phyloP scores from a whole-genome alignment of 176 grass and related monocot genomes.

The Pontederia crassipes region DNA sequence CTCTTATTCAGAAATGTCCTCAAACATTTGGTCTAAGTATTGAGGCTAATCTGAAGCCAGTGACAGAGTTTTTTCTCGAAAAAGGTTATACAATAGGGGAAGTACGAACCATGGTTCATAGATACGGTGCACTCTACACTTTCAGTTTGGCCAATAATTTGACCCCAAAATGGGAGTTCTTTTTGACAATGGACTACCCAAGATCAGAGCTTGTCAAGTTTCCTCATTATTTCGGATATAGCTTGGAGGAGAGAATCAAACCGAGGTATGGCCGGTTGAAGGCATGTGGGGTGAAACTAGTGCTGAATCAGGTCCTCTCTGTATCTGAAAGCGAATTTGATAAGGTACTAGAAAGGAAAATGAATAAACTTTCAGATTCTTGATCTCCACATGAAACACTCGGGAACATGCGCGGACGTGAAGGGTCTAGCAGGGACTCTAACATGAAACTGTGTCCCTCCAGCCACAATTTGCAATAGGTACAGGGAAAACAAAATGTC shows the following conservation, averaged over 20 bases:
- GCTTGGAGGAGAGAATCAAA: constrained; percentile 60
- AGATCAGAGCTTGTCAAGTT: constrained; percentile 81
- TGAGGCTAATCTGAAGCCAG: constrained; percentile 67
- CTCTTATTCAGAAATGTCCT: constrained; percentile 75
- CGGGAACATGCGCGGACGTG: too few relatives aligned
- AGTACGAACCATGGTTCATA: constrained; percentile 66
- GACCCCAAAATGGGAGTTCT: constrained; percentile 75
- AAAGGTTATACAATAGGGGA: constrained; percentile 54
- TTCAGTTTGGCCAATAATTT: constrained; percentile 76
- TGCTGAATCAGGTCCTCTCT: constrained; percentile 67
- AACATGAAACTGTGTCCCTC: too few relatives aligned
- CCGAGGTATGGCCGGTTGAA: constrained; percentile 53
- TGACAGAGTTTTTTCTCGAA: constrained; percentile 61
- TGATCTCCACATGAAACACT: background rate
- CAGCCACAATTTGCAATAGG: too few relatives aligned
- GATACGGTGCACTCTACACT: constrained; percentile 67
- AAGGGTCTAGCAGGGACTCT: too few relatives aligned
- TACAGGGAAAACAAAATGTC: too few relatives aligned
- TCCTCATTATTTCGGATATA: constrained; percentile 86
- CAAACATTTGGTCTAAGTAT: constrained; percentile 84
- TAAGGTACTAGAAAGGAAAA: constrained; percentile 44
- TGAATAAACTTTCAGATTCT: constrained; percentile 2
- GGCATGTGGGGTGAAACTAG: constrained; percentile 48
- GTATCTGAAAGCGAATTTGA: constrained; percentile 54
- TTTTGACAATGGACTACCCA: constrained; percentile 69